Evolutionary conservation across 208 protist species (phyloP).

Genomic region (Novymonas esmeraldas): DNA sequence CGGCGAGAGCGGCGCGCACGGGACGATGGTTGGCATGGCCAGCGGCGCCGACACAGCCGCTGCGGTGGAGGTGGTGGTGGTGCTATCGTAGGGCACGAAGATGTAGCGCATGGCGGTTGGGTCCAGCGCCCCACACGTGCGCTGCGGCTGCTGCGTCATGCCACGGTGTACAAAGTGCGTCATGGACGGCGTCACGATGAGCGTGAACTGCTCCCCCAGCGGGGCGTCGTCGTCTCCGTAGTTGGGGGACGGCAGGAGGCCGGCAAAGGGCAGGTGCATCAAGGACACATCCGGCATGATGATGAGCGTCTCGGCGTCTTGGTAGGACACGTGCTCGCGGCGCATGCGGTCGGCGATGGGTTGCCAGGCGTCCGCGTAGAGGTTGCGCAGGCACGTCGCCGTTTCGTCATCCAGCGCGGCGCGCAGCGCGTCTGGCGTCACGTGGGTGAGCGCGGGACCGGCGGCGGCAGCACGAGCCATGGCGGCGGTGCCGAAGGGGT

Average conservation of each 20-base stretch:
- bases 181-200: conserved; percentile 74
- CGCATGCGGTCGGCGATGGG: conserved; percentile 55
- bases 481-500: conserved; percentile 21
- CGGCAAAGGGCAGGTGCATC: conserved; percentile 75
- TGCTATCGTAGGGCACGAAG: conserved; percentile 29
- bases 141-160: conserved; percentile 26
- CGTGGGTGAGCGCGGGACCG: conserved; percentile 9
- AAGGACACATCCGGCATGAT: conserved; percentile 82
- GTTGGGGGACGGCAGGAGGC: conserved; percentile 53
- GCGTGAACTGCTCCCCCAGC: conserved; percentile 58
- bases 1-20: not conserved
- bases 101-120: conserved; percentile 30
- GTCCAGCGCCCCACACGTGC: conserved; percentile 21
- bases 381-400: conserved; percentile 41
- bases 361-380: conserved; percentile 85
- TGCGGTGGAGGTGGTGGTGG: not conserved
- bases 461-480: conserved; percentile 17
- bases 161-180: conserved; percentile 55
- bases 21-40: conserved; percentile 4
- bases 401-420: conserved; percentile 42
- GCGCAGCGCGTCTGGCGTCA: conserved; percentile 14
- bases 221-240: conserved; percentile 42
- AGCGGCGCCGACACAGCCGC: not conserved
- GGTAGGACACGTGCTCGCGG: conserved; percentile 32
- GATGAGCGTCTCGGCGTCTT: conserved; percentile 65